A percentile compares a stretch with the other conserved stretches of the same genome.
Conservation (phyloP, 78 protist genomes). For the Isochrysis galbana region DNA sequence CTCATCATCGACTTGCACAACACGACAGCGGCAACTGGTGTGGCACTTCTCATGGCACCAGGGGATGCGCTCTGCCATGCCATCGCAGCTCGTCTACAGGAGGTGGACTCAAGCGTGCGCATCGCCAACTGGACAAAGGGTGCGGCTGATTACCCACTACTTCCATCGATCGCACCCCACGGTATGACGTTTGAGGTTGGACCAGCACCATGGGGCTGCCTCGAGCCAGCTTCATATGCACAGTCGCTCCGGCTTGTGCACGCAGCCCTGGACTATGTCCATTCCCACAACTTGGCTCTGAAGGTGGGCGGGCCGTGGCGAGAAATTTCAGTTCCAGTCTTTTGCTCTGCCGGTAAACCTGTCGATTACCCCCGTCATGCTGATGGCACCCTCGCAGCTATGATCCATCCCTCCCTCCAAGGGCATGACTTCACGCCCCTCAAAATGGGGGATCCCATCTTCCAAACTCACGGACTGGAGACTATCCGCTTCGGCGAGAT, state of each 20-base stretch:
- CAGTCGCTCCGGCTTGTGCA: background rate
- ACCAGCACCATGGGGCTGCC: background rate
- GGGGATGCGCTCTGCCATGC: background rate
- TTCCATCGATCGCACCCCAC: background rate
- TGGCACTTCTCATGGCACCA: background rate
- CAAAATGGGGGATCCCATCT: background rate
- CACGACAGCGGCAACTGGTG: conserved; percentile 28
- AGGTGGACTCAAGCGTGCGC: background rate
- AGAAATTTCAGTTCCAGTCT: no score
- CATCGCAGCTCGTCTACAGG: background rate
- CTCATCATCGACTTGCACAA: conserved; percentile 36
- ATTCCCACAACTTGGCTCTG: background rate
- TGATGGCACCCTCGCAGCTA: background rate
- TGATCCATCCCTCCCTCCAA: background rate
- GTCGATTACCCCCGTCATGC: conserved; percentile 3
- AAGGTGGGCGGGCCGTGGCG: background rate
- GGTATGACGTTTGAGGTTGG: conserved; percentile 16
- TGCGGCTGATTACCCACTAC: background rate
- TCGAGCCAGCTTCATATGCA: background rate
- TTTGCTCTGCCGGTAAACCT: background rate
- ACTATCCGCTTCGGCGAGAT: background rate
- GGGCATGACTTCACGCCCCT: background rate
- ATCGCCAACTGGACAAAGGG: background rate
- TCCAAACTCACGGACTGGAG: background rate
- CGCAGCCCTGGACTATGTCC: background rate